Conservation (phyloP, 2,329 filamentous ascomycete species). For the Fusarium veterinarium region DNA sequence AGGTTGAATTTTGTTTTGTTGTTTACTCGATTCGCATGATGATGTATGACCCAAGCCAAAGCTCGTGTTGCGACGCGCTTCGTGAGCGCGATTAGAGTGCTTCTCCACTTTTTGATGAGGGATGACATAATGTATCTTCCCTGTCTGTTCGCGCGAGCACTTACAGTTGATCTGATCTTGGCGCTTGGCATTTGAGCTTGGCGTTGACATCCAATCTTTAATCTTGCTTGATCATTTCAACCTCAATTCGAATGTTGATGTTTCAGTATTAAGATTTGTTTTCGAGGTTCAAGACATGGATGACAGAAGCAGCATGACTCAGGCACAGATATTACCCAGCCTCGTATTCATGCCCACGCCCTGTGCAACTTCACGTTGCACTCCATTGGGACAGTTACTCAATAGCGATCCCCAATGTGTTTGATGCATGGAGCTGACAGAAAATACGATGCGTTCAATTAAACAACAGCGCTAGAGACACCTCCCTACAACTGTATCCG, state of each 20-base stretch:
- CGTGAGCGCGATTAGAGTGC: constrained; percentile 3
- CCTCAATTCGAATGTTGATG: neutral
- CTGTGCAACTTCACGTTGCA: neutral
- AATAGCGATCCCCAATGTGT: neutral
- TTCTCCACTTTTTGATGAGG: neutral
- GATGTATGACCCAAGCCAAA: neutral
- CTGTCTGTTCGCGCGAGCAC: constrained; percentile 5
- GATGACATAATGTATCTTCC: constrained; percentile 15
- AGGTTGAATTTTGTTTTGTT: constrained; percentile 19
- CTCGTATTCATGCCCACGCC: neutral
- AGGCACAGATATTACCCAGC: neutral
- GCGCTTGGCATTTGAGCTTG: constrained; percentile 23
- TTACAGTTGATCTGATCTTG: constrained; percentile 26
- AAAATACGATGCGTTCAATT: constrained; percentile 14
- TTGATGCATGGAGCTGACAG: neutral
- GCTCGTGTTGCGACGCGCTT: constrained; percentile 13
- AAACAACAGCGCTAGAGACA: constrained; percentile 23
- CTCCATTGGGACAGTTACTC: neutral
- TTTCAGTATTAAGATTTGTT: neutral
- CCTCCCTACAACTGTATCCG: neutral
- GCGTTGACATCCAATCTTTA: constrained; percentile 1
- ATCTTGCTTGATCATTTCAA: neutral
- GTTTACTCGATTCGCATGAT: constrained; percentile 21
- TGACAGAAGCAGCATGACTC: neutral
- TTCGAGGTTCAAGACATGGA: neutral